phyloP scores from a whole-genome alignment of 495 filamentous ascomycete species.

The Penicillium paxilli region DNA sequence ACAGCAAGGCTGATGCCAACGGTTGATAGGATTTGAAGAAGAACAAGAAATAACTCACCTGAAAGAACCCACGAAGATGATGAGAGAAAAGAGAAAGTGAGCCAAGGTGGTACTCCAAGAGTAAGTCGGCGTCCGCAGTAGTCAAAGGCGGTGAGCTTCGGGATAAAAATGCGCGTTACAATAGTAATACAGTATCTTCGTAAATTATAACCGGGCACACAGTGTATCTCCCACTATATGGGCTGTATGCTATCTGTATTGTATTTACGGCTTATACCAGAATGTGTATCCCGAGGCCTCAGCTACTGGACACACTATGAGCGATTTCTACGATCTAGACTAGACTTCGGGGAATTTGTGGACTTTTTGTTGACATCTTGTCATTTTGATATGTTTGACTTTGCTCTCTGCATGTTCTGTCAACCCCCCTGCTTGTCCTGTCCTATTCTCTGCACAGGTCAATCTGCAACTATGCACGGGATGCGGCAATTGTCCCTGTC shows the following conservation, averaged over 20 bases:
- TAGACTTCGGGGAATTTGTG: neutral
- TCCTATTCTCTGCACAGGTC: no score
- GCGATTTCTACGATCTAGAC: conserved; percentile 6
- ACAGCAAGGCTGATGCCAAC: conserved; percentile 5
- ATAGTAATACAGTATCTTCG: neutral
- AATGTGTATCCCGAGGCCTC: neutral
- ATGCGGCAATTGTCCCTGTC: conserved; percentile 3
- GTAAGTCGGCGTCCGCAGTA: neutral
- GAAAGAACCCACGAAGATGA: neutral
- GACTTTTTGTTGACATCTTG: neutral
- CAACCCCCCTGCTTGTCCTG: no score
- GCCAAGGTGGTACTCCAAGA: neutral
- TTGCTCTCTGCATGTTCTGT: neutral
- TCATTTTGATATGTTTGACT: neutral
- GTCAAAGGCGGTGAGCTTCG: neutral
- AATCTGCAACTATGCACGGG: conserved; percentile 5
- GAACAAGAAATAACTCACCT: conserved; percentile 14
- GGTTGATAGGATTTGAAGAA: no score
- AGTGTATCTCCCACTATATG: no score
- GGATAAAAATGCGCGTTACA: neutral
- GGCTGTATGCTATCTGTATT: no score
- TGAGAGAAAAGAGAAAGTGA: neutral
- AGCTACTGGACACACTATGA: neutral
- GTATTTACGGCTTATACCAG: no score
- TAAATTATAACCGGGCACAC: neutral